phyloP scores from a whole-genome alignment of 1,284 basidiomycete genomes.

The Phylloporus sp. region DNA sequence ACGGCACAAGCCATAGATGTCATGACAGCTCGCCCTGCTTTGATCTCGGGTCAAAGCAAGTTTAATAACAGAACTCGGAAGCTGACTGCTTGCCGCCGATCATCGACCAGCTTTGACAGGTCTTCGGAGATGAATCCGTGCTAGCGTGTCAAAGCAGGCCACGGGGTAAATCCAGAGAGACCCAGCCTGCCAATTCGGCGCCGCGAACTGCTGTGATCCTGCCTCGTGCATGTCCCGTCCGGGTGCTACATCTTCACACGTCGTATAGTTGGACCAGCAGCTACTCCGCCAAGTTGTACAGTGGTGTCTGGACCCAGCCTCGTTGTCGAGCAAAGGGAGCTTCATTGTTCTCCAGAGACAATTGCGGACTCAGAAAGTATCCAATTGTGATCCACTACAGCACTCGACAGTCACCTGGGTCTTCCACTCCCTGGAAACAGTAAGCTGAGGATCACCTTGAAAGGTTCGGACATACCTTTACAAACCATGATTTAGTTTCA shows the following conservation, averaged over 20 bases:
- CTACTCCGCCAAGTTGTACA: neutral
- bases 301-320: neutral
- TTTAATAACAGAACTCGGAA: neutral
- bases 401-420: too few species aligned
- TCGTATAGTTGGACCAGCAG: neutral
- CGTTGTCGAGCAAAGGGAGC: neutral
- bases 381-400: too few species aligned
- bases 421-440: too few species aligned
- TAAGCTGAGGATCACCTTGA: too few species aligned
- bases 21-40: slow-evolving; percentile 9
- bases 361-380: neutral
- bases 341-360: neutral
- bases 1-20: neutral
- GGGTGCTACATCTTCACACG: neutral
- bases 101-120: neutral
- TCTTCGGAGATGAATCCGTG: too few species aligned
- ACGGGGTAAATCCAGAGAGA: neutral
- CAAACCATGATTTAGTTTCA: too few species aligned
- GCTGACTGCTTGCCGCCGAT: neutral
- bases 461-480: too few species aligned
- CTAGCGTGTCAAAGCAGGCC: neutral
- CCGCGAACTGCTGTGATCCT: neutral
- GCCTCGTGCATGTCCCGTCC: neutral
- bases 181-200: neutral
- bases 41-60: slow-evolving; percentile 4